Base-by-base conservation (phyloP, 1,139 yeast species). In the Eremothecium gossypii region DNA sequence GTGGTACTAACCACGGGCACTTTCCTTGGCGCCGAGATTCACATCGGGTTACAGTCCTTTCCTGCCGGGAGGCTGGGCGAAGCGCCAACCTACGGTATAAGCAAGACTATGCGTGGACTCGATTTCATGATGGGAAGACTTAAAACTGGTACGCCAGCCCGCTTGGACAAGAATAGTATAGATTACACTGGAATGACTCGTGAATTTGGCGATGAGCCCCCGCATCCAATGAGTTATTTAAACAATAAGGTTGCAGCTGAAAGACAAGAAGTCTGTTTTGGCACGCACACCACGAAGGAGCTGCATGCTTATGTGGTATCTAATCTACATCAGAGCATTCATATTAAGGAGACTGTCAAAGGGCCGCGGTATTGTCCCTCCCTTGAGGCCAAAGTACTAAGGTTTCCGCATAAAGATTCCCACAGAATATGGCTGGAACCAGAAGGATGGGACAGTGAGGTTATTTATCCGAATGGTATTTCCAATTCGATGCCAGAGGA, bases 321-420 rank as follows among this genome's bases (percentile, higher is more conserved):
- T 1, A 89, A 91, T 57, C 69, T 93, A 40, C 82, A 85, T 55
- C 75, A 83, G 55, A 81, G 95, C 2, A 76, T 91, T 9, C 99
- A 93, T 61, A 89, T 93, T 30, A 68, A 89, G 48, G 98, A 93
- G 65, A 83, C 95, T 0, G 95, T 91, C 7, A 86, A 85, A 54
- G 98, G 98, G 0, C 99, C 99, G 1, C 68, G 99, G 27, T 93
- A 93, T 60, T 93, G 99, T 63, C 99, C 99, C 1, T 89, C 97
- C 0, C 79, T 93, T 37, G 99, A 93, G 58, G 79, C 95, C 6
- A 93, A 93, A 58, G 71, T 93, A 28, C 75, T 83, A 37, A 75
- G 87, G 51, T 93, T 93, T 57, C 72, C 85, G 3, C 82, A 83
- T 34, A 89, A 84, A 57, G 66, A 71, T 4, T 68, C 77, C 1